phyloP scores from a whole-genome alignment of 345 rosid species.

The Linum tenue region DNA sequence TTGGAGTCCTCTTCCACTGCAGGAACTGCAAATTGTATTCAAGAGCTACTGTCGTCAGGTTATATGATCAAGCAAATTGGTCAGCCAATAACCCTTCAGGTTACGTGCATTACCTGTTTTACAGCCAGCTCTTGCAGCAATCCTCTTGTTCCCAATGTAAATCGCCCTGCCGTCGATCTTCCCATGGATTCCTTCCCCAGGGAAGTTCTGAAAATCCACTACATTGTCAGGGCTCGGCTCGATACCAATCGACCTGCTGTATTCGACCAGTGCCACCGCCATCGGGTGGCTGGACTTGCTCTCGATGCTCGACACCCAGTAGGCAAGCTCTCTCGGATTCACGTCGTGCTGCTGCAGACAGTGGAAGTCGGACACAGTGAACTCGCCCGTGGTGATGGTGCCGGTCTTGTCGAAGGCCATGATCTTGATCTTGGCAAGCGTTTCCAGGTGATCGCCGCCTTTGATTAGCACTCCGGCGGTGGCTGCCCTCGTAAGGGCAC shows the following conservation, averaged over 20 bases:
- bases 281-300: conserved; percentile 91
- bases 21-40: conserved; percentile 25
- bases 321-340: too few species aligned
- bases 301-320: conserved; percentile 80
- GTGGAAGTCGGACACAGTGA: conserved; percentile 48
- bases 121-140: conserved; percentile 53
- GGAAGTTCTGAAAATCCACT: conserved; percentile 52
- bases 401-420: conserved; percentile 91
- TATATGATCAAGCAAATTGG: too few species aligned
- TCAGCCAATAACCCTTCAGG: too few species aligned
- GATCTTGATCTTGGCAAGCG: conserved; percentile 55
- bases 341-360: too few species aligned
- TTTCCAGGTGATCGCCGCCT: conserved; percentile 76
- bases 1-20: conserved; percentile 20
- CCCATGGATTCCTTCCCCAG: conserved; percentile 86
- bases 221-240: conserved; percentile 72
- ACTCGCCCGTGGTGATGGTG: conserved; percentile 82
- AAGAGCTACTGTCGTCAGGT: too few species aligned
- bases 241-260: conserved; percentile 43
- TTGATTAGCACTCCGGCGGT: conserved; percentile 70
- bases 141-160: conserved; percentile 64
- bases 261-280: conserved; percentile 65
- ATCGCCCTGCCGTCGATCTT: conserved; percentile 55
- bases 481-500: conserved; percentile 87
- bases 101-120: conserved; percentile 34